phyloP scores from a whole-genome alignment of 306 rosid species.

The Alnus glutinosa region DNA sequence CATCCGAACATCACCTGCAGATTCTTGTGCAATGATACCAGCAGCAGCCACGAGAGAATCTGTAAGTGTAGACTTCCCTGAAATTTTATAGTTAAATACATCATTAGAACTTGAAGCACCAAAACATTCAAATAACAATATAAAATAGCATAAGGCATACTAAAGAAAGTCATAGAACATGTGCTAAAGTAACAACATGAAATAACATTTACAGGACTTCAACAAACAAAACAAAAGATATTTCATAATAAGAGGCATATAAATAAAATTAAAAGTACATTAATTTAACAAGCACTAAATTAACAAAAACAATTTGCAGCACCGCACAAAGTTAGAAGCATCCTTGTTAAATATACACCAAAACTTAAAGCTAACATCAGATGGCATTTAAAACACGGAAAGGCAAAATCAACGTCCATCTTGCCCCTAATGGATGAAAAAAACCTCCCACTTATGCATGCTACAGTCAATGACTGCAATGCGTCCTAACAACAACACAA shows the following conservation, averaged over 20 bases:
- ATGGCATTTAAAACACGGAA: background rate
- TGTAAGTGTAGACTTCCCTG: constrained; percentile 85
- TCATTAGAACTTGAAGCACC: background rate
- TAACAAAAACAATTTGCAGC: background rate
- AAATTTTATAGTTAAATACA: background rate
- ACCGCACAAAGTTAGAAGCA: background rate
- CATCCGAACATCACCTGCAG: constrained; percentile 95
- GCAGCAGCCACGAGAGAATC: constrained; percentile 97
- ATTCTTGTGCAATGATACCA: constrained; percentile 90
- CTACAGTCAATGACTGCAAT: background rate
- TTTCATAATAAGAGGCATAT: background rate
- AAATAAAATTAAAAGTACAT: background rate
- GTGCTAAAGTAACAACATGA: too few species aligned
- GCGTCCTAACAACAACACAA: background rate
- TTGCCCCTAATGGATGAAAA: background rate
- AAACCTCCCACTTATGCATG: background rate
- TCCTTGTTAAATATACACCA: background rate
- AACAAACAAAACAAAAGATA: background rate
- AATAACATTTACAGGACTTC: background rate
- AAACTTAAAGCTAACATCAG: background rate
- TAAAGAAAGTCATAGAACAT: too few species aligned
- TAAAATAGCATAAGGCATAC: too few species aligned
- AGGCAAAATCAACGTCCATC: background rate
- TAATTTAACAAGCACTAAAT: background rate
- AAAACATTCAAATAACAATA: background rate